Conservation (phyloP, 1,284 basidiomycete genomes). For the Ustilago tritici region DNA sequence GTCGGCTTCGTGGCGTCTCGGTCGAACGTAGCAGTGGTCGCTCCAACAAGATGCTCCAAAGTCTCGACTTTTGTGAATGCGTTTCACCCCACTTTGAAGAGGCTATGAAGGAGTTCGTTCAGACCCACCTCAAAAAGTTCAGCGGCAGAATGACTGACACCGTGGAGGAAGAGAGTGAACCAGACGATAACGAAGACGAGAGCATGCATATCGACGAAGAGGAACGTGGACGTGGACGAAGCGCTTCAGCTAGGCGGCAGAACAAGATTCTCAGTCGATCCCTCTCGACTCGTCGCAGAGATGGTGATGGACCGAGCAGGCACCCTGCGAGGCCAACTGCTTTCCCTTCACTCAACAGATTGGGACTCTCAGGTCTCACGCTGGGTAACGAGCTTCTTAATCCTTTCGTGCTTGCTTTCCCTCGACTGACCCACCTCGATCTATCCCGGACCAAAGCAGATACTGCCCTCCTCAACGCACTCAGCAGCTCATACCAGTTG, state of each 20-base stretch:
- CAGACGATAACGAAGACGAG: constrained; percentile 30
- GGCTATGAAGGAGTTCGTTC: constrained; percentile 85
- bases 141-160: constrained; percentile 47
- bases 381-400: constrained; percentile 81
- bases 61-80: constrained; percentile 93
- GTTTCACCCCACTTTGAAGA: constrained; percentile 88
- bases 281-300: constrained; percentile 68
- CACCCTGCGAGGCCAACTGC: constrained; percentile 54
- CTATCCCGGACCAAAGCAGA: constrained; percentile 78
- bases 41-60: constrained; percentile 75
- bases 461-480: constrained; percentile 79
- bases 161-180: constrained; percentile 52
- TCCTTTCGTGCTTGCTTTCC: constrained; percentile 85
- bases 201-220: constrained; percentile 72
- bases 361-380: constrained; percentile 86
- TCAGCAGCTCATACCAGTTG: constrained; percentile 77
- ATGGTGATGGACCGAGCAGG: constrained; percentile 51
- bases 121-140: constrained; percentile 76
- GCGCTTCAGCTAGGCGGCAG: constrained; percentile 16
- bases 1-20: constrained; percentile 62
- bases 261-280: constrained; percentile 71
- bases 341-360: constrained; percentile 83
- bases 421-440: constrained; percentile 82
- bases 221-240: constrained; percentile 68
- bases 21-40: constrained; percentile 55